Evolutionary conservation across 805 yeast genomes (phyloP).

Genomic region (Isabelozyma gotoi): DNA sequence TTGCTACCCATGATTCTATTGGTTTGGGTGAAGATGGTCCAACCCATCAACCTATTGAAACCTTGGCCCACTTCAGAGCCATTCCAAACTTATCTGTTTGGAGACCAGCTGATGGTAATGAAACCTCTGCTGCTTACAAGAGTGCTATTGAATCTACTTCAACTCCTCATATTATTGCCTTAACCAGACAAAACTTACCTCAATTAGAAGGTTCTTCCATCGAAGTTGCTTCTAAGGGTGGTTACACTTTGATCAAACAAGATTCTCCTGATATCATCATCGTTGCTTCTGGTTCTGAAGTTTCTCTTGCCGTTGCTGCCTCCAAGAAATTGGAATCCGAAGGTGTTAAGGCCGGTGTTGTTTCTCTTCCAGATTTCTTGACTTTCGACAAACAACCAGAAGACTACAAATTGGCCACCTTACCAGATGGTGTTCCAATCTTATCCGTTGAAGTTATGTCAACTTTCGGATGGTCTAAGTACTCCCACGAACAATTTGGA

Average conservation of each 20-base stretch:
- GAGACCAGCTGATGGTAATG: constrained; percentile 95
- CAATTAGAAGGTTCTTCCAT: constrained; percentile 90
- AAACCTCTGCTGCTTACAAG: constrained; percentile 79
- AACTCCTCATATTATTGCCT: constrained; percentile 75
- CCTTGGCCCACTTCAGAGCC: constrained; percentile 84
- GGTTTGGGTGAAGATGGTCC: constrained; percentile 95
- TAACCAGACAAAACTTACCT: constrained; percentile 86
- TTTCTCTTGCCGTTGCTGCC: constrained; percentile 76
- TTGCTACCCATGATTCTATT: constrained; percentile 87
- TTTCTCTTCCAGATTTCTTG: constrained; percentile 89
- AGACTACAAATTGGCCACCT: constrained; percentile 79
- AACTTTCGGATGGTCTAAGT: constrained; percentile 89
- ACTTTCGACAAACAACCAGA: constrained; percentile 82
- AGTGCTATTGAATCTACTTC: constrained; percentile 57
- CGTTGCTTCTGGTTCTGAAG: constrained; percentile 95
- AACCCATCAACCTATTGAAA: constrained; percentile 90
- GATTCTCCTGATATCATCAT: constrained; percentile 69
- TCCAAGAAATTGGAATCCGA: constrained; percentile 65
- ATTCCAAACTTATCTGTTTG: constrained; percentile 78
- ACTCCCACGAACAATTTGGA: constrained; percentile 96
- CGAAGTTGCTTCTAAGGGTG: constrained; percentile 94
- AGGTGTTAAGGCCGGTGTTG: constrained; percentile 78
- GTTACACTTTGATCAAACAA: constrained; percentile 66
- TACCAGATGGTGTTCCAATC: constrained; percentile 94
- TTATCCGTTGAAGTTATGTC: constrained; percentile 92